Percentiles rank a stretch among this genome's conserved stretches.
Evolutionary conservation across 1,139 yeast genomes (phyloP).

Genomic region (Taphrina pruni): DNA sequence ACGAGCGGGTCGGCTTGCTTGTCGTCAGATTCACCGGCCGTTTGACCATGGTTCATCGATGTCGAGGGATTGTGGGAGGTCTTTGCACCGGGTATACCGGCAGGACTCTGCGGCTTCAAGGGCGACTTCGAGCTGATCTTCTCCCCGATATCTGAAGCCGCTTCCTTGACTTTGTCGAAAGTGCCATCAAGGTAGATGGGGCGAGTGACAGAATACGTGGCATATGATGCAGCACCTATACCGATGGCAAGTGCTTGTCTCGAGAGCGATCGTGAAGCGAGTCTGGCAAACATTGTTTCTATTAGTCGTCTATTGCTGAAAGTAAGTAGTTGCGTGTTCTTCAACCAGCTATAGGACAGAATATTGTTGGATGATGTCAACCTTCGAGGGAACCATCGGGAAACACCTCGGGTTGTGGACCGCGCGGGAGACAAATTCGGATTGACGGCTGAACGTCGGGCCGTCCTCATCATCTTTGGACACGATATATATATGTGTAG

Average conservation of each 20-base stretch:
- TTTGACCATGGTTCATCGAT: slow-evolving; percentile 37
- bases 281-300: slow-evolving; percentile 9
- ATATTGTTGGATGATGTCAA: slow-evolving; percentile 13
- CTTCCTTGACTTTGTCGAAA: slow-evolving; percentile 26
- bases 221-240: slow-evolving; percentile 20
- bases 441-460: not conserved
- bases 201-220: slow-evolving; percentile 21
- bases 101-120: slow-evolving; percentile 35
- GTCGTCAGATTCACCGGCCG: slow-evolving; percentile 28
- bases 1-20: slow-evolving; percentile 29
- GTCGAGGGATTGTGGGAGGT: slow-evolving; percentile 34
- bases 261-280: slow-evolving; percentile 12
- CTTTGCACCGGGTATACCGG: slow-evolving; percentile 32
- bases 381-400: not conserved
- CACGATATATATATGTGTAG: no score
- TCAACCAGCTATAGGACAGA: slow-evolving; percentile 4
- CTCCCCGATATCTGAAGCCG: slow-evolving; percentile 25
- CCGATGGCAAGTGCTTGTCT: slow-evolving; percentile 15
- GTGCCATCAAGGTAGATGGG: slow-evolving; percentile 23
- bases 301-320: not conserved
- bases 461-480: no score
- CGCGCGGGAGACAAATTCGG: not conserved
- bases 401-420: slow-evolving; percentile 1
- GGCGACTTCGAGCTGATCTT: slow-evolving; percentile 19
- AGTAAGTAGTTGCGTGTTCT: slow-evolving; percentile 7